Evolutionary conservation across 2,329 filamentous ascomycete species (phyloP), one percentile per base, ranked within the genome.

Genomic region (Ramichloridium luteum): DNA sequence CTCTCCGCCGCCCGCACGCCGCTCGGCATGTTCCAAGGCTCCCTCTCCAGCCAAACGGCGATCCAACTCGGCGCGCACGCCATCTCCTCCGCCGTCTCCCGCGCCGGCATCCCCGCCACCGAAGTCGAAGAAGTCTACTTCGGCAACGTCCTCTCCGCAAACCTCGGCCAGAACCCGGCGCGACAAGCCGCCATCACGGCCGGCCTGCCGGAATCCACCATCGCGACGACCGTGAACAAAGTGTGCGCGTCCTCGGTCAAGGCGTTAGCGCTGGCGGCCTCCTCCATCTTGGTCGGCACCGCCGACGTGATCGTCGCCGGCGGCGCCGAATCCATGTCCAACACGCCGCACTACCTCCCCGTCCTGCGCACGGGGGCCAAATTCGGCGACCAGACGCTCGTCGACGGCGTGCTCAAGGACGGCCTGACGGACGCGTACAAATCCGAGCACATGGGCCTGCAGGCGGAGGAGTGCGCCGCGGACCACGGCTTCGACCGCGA

Each of bases 271-370:
- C 72, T 98, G 39, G 90, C 81, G 47, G 83, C 88, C 31, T 90
- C 96, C 64, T 94, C 88, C 50, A 98, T 98, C 66, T 85, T 96
- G 59, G 93, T 86, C 32, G 88, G 90, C 47, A 93, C 84, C 56
- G 88, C 88, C 44, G 78, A 83, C 48, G 78, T 94, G 45, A 77
- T 98, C 44, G 84, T 98, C 38, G 90, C 86, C 44, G 90, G 86
- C 54, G 90, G 90, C 49, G 77, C 88, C 47, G 90, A 98, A 68
- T 93, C 85, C 68, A 98, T 98, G 90, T 93, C 86, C 55, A 96
- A 96, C 67, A 71, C 80, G 33, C 90, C 90, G 31, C 86, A 98
- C 68, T 98, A 98, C 68, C 79, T 94, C 32, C 81, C 85, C 44
- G 81, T 68, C 59, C 69, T 93, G 49, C 81, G 90, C 58, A 79